Conservation (phyloP, 345 rosid species). For the Schrenkiella parvula region DNA sequence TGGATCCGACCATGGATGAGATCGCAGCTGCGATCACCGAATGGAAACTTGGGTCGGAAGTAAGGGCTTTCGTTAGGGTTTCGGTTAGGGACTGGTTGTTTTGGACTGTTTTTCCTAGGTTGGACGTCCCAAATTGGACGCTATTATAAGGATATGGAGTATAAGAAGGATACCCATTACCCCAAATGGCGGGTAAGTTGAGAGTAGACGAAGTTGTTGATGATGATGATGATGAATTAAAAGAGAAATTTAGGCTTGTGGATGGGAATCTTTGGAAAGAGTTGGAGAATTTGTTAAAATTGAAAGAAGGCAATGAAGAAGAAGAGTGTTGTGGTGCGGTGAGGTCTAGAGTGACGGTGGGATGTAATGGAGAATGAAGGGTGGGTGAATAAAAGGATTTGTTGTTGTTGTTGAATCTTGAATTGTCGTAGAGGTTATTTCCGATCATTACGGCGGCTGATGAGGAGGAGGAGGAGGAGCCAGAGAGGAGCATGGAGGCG, state of each 20-base stretch:
- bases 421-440: constrained; percentile 45
- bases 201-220: constrained; percentile 34
- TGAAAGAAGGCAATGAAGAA: constrained; percentile 37
- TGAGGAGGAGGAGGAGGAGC: constrained; percentile 54
- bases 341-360: constrained; percentile 86
- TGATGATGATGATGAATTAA: constrained; percentile 45
- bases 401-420: constrained; percentile 37
- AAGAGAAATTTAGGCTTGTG: constrained; percentile 48
- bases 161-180: constrained; percentile 38
- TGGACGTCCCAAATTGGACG: constrained; percentile 24
- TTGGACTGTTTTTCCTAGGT: constrained; percentile 36
- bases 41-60: constrained; percentile 63
- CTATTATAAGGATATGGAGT: constrained; percentile 32
- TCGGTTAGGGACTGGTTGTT: constrained; percentile 54
- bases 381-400: constrained; percentile 41
- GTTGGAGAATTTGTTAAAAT: constrained; percentile 43
- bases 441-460: constrained; percentile 43
- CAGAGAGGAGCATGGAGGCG: constrained; percentile 71
- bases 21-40: constrained; percentile 68
- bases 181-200: constrained; percentile 46
- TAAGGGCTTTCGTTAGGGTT: constrained; percentile 57
- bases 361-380: constrained; percentile 41
- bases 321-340: constrained; percentile 43
- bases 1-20: constrained; percentile 59
- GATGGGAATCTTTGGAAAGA: constrained; percentile 44